Evolutionary conservation across 2,329 filamentous ascomycete species (phyloP).

Genomic region (Trichophyton rubrum): DNA sequence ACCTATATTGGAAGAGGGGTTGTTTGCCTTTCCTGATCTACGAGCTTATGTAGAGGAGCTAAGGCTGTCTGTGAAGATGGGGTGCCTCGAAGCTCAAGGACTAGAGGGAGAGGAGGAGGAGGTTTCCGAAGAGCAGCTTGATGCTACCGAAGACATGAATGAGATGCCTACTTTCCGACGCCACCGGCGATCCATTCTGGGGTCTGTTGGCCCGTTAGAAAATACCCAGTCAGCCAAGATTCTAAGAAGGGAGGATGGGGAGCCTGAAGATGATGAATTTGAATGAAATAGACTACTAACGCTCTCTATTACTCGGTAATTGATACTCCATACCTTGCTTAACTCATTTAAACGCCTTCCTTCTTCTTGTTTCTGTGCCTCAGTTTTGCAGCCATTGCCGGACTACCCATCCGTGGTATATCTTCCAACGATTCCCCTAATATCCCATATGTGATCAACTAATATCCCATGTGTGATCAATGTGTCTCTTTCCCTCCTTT

Average conservation of each 20-base stretch:
- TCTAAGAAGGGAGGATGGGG: conserved; percentile 24
- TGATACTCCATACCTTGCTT: not conserved
- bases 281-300: conserved; percentile 24
- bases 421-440: not conserved
- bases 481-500: not conserved
- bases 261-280: conserved; percentile 35
- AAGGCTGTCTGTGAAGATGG: conserved; percentile 31
- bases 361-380: no score
- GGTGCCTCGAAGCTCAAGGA: conserved; percentile 32
- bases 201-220: conserved; percentile 38
- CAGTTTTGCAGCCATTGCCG: not conserved
- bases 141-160: conserved; percentile 32
- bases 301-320: not conserved
- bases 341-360: no score
- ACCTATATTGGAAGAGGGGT: conserved; percentile 29
- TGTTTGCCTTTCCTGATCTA: conserved; percentile 42
- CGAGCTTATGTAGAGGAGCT: conserved; percentile 35
- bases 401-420: not conserved
- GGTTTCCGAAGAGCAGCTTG: conserved; percentile 19
- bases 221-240: conserved; percentile 37
- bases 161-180: conserved; percentile 41
- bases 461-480: not conserved
- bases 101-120: conserved; percentile 23
- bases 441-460: not conserved
- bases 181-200: conserved; percentile 46